A percentile compares a stretch with the other conserved stretches of the same genome.
Conservation (phyloP, 2,329 filamentous ascomycete species). For the Metarhizium sp. region DNA sequence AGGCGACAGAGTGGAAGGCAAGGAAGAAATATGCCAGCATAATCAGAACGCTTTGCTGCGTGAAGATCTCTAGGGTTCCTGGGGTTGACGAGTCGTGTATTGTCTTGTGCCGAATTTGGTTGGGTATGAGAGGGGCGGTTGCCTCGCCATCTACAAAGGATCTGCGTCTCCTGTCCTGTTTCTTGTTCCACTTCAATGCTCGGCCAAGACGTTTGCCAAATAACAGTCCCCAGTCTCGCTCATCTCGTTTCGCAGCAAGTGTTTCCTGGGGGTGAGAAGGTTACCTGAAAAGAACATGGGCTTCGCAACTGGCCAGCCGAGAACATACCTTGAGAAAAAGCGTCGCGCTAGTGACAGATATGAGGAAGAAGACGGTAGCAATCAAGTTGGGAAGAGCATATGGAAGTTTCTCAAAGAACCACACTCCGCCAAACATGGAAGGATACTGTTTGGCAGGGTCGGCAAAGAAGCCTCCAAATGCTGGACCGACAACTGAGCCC, state of each 20-base stretch:
- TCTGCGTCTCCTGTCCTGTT: constrained; percentile 23
- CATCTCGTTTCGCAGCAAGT: constrained; percentile 57
- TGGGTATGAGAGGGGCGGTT: constrained; percentile 43
- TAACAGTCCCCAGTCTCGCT: constrained; percentile 64
- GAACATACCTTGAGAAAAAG: constrained; percentile 61
- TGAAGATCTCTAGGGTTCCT: constrained; percentile 57
- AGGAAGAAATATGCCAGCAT: constrained; percentile 71
- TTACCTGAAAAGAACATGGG: background rate
- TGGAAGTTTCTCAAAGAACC: constrained; percentile 66
- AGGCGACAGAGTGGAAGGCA: constrained; percentile 73
- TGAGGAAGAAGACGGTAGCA: constrained; percentile 63
- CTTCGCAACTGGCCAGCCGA: too few relatives aligned
- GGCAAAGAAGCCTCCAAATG: constrained; percentile 78
- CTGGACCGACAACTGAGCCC: constrained; percentile 79
- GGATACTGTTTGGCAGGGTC: constrained; percentile 71
- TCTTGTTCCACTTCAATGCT: constrained; percentile 17
- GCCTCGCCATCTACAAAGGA: constrained; percentile 48
- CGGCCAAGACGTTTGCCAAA: constrained; percentile 58
- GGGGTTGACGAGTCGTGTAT: constrained; percentile 13
- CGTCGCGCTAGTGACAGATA: constrained; percentile 63
- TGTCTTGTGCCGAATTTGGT: constrained; percentile 17
- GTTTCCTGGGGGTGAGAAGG: constrained; percentile 60
- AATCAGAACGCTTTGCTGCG: constrained; percentile 63
- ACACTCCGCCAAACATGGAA: constrained; percentile 53
- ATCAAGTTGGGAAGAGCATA: constrained; percentile 81